These are phyloP conservation scores for Chalciporus sp. DNA, from an alignment of 1,284 basidiomycete genomes.

Conservation along the genomic window DNA sequence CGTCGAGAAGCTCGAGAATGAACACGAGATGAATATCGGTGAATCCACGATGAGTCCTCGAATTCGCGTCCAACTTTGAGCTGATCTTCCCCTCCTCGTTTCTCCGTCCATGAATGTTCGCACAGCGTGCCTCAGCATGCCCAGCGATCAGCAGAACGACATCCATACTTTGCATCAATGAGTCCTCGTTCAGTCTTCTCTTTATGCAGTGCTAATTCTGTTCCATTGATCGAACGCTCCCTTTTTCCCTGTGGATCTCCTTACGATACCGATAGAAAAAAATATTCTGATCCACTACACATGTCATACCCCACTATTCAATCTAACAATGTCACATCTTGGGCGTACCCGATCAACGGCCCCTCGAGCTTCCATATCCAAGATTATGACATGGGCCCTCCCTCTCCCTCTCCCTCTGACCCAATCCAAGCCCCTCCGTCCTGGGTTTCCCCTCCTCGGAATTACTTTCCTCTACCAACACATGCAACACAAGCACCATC, in stretches of 20 bases:
- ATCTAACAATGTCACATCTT: background rate
- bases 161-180: background rate
- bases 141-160: slow-evolving; percentile 7
- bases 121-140: background rate
- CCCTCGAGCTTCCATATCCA: background rate
- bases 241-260: slow-evolving; percentile 12
- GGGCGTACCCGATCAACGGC: background rate
- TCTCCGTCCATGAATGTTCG: slow-evolving; percentile 7
- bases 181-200: slow-evolving; percentile 1
- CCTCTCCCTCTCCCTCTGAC: background rate
- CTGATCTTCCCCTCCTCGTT: background rate
- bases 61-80: background rate
- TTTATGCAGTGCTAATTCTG: slow-evolving; percentile 4
- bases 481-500: background rate
- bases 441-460: slow-evolving; percentile 4
- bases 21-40: background rate
- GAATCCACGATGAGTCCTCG: background rate
- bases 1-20: background rate
- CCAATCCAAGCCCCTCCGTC: background rate
- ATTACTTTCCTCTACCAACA: background rate
- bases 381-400: background rate
- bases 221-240: background rate
- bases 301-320: background rate
- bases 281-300: background rate
- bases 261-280: slow-evolving; percentile 3